Evolutionary conservation across 106 monocot genomes (phyloP).

Genomic region (Posidonia australis): DNA sequence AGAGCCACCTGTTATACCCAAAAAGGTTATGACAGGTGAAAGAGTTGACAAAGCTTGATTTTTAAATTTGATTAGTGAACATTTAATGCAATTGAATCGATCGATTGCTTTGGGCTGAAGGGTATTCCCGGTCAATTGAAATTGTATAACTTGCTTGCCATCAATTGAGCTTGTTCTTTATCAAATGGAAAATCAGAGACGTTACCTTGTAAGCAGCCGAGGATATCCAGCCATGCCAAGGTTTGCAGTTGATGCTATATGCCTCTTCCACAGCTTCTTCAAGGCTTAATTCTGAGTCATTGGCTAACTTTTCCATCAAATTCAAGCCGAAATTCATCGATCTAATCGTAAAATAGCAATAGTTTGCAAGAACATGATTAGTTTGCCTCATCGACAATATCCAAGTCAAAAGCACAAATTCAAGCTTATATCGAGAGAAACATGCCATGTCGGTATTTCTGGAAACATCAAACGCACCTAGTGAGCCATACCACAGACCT

Average conservation of each 20-base stretch:
- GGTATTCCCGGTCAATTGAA: too few relatives aligned
- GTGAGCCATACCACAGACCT: conserved; percentile 73
- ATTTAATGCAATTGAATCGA: not conserved
- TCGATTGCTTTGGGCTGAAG: not conserved
- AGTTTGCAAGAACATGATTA: too few relatives aligned
- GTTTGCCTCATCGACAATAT: not conserved
- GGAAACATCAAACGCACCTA: conserved; percentile 27
- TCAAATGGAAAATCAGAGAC: not conserved
- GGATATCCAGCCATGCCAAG: conserved; percentile 94
- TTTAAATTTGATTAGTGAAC: not conserved
- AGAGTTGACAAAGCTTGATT: not conserved
- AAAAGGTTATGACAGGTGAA: not conserved
- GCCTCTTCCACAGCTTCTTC: conserved; percentile 69
- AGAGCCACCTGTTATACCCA: conserved; percentile 41
- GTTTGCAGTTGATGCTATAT: conserved; percentile 55
- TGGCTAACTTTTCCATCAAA: conserved; percentile 38
- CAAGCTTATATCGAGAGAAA: too few relatives aligned
- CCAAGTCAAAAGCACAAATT: not conserved
- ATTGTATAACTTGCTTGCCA: too few relatives aligned
- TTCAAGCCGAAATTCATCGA: conserved; percentile 49
- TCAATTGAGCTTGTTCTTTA: too few relatives aligned
- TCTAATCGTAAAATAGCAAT: conserved; percentile 19
- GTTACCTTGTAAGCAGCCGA: conserved; percentile 70
- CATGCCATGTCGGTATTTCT: not conserved
- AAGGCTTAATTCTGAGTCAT: conserved; percentile 33